phyloP scores from a whole-genome alignment of 768 basidiomycete genomes.

The Termitomyces sp. region DNA sequence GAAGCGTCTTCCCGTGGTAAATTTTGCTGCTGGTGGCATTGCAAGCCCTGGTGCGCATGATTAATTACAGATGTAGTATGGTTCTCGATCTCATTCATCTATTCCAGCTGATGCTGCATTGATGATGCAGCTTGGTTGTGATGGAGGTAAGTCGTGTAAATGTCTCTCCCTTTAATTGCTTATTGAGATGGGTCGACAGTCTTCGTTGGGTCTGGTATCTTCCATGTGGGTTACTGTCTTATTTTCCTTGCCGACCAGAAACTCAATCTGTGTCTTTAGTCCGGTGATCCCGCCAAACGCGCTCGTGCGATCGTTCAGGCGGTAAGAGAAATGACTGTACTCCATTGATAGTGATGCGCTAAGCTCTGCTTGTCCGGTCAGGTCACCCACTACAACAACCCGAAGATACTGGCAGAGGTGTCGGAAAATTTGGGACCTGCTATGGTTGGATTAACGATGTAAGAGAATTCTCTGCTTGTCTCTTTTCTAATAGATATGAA shows the following conservation, averaged over 20 bases:
- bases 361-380: conserved; percentile 19
- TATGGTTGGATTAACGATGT: conserved; percentile 95
- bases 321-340: conserved; percentile 32
- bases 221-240: conserved; percentile 57
- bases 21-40: conserved; percentile 93
- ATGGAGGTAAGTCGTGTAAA: conserved; percentile 62
- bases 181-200: conserved; percentile 39
- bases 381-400: conserved; percentile 95
- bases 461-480: conserved; percentile 22
- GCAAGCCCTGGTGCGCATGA: conserved; percentile 72
- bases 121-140: conserved; percentile 99
- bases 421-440: conserved; percentile 82
- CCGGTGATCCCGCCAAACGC: conserved; percentile 88
- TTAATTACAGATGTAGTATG: background rate
- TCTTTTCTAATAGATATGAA: background rate
- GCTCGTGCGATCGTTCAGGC: conserved; percentile 97
- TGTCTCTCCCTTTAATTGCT: background rate
- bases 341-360: conserved; percentile 4
- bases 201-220: conserved; percentile 97
- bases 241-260: background rate
- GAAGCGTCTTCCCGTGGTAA: conserved; percentile 92
- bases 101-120: conserved; percentile 84
- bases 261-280: conserved; percentile 34
- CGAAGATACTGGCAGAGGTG: conserved; percentile 86
- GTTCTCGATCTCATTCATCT: conserved; percentile 2